Evolutionary conservation across 2,329 filamentous ascomycete species (phyloP).

Genomic region (Penicillium rolfsii): DNA sequence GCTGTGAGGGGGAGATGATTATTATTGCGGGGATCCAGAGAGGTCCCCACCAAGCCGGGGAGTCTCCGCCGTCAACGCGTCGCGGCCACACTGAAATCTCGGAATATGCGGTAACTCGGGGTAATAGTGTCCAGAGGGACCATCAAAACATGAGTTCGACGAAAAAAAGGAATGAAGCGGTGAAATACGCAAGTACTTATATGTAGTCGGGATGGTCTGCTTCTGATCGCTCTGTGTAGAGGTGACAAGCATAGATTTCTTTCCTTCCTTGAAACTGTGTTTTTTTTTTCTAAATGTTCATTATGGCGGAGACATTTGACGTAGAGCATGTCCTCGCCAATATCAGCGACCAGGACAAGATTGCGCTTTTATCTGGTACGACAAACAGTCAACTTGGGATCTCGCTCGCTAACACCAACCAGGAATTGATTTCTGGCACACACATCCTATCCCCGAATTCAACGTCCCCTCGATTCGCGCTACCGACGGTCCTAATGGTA

Average conservation of each 20-base stretch:
- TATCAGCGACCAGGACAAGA: constrained; percentile 27
- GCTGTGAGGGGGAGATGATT: neutral
- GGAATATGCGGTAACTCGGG: neutral
- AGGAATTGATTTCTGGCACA: constrained; percentile 73
- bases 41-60: constrained; percentile 15
- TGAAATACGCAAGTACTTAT: neutral
- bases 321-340: constrained; percentile 26
- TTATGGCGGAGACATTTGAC: constrained; percentile 22
- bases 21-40: constrained; percentile 9
- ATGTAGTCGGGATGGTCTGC: neutral
- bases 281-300: constrained; percentile 5
- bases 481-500: constrained; percentile 71
- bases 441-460: constrained; percentile 61
- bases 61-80: constrained; percentile 16
- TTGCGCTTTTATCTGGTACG: constrained; percentile 28
- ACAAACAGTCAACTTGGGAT: neutral
- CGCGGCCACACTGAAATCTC: neutral
- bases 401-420: constrained; percentile 6
- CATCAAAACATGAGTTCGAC: neutral
- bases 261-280: neutral
- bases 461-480: constrained; percentile 67
- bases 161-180: neutral
- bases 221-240: neutral
- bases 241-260: constrained; percentile 1
- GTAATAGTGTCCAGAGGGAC: neutral